phyloP scores from a whole-genome alignment of 805 yeast genomes.

The Candida ponderosae region DNA sequence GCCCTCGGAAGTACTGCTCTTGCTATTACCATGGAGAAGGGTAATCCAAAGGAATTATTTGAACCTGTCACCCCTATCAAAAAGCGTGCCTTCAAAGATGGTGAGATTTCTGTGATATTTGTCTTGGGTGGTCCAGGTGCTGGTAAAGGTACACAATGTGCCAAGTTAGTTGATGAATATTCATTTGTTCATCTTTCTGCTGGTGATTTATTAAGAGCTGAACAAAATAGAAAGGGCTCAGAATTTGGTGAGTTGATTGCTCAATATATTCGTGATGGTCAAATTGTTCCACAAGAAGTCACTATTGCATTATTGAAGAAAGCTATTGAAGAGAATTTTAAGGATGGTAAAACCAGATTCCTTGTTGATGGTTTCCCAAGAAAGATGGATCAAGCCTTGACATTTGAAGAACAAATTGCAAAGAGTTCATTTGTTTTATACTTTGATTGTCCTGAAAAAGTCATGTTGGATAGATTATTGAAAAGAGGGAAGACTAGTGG shows the following conservation, averaged over 20 bases:
- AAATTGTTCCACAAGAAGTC: constrained; percentile 87
- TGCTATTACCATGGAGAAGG: constrained; percentile 34
- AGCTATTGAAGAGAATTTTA: constrained; percentile 55
- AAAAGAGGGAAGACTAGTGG: constrained; percentile 95
- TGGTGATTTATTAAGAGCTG: constrained; percentile 93
- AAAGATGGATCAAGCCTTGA: constrained; percentile 94
- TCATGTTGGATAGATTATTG: constrained; percentile 77
- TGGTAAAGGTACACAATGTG: constrained; percentile 97
- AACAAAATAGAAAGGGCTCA: constrained; percentile 77
- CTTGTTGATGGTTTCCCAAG: constrained; percentile 96
- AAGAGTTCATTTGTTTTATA: constrained; percentile 64
- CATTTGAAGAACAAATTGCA: constrained; percentile 78
- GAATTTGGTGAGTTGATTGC: constrained; percentile 82
- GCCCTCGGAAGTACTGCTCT: constrained; percentile 43
- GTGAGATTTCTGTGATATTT: constrained; percentile 73
- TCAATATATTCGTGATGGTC: constrained; percentile 76
- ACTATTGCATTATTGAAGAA: constrained; percentile 77
- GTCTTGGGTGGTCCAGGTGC: constrained; percentile 98
- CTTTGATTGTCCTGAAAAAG: constrained; percentile 74
- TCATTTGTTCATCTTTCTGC: constrained; percentile 87
- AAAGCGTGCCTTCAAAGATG: constrained; percentile 44
- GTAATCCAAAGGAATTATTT: constrained; percentile 34
- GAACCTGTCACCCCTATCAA: constrained; percentile 26
- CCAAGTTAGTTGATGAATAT: constrained; percentile 69
- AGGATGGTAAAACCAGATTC: constrained; percentile 49